Base-by-base conservation (phyloP, 805 yeast species). In the Nakazawaea holstii region DNA sequence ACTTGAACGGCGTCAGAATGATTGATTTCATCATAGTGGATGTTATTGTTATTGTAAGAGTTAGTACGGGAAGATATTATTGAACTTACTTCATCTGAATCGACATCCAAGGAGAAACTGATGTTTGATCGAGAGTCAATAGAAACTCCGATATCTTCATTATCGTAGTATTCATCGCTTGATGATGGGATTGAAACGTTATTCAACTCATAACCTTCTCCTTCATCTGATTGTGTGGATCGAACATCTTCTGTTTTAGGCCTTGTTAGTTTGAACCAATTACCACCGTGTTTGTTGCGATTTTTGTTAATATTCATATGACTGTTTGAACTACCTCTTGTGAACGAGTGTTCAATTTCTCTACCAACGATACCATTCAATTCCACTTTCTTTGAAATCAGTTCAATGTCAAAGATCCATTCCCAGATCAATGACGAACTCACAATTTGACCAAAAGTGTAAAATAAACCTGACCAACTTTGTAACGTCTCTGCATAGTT, bases 331-430 rank as follows among this genome's bases (percentile, higher is more conserved):
- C 14, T 14, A 26, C 14, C 30, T 35, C 11, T 41, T 42, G 41
- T 26, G 17, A n/a, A 27, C 11, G 39, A 20, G 11, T 44, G 13
- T 42, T 69, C 64, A 30, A 81, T 73, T 51, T 77, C 70, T 50
- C 89, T 69, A 0, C 91, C 91, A 40, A 84, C 69, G 8, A 84
- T 77, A 0, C 84, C 84, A 52, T 67, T 66, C 42, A 73, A 65
- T 52, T 83, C 88, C 28, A 67, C 60, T 30, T 70, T 61, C 51
- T 72, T 68, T 51, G 79, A 83, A 38, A 76, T 57, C 14, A 68
- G 56, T 52, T 76, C 73, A 37, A 81, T 78, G 39, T 79, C 73
- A 55, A 69, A 76, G 8, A 80, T 61, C 84, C 88, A 80, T 61
- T 83, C 88, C 84, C 87, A 82, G 1, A 80, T 69, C 24, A 78